Conservation (phyloP, 352 stramenopile species). For the Globisporangium rhizosaccharum region DNA sequence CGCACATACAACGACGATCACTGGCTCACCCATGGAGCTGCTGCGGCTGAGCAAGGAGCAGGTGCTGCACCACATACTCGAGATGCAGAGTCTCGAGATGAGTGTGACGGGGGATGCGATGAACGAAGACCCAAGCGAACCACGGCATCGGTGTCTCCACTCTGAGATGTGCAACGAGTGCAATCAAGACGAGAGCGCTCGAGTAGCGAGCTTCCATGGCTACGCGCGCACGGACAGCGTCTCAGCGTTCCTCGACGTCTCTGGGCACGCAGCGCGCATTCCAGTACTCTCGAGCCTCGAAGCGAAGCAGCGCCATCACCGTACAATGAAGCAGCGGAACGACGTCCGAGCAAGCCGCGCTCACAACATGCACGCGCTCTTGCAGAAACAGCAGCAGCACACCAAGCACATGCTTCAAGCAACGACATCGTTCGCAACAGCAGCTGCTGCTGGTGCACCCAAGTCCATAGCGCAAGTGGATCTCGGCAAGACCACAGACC, state of each 20-base stretch:
- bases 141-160: background rate
- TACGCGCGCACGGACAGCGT: constrained; percentile 12
- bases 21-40: constrained; percentile 4
- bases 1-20: background rate
- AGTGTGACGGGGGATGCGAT: background rate
- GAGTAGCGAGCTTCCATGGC: constrained; percentile 18
- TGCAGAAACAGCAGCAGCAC: constrained; percentile 23
- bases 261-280: constrained; percentile 20
- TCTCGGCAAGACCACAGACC: background rate
- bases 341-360: constrained; percentile 8
- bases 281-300: constrained; percentile 15
- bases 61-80: constrained; percentile 6
- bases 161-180: background rate
- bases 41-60: constrained; percentile 4
- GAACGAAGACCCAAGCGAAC: background rate
- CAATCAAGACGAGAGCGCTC: constrained; percentile 2
- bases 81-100: background rate
- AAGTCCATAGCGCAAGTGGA: constrained; percentile 5
- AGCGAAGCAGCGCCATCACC: constrained; percentile 14
- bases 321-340: constrained; percentile 17
- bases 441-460: background rate
- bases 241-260: constrained; percentile 20
- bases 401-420: constrained; percentile 18
- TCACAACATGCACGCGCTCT: constrained; percentile 19
- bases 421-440: background rate